Conservation (phyloP, 345 rosid genomes). For the Jatropha curcas region DNA sequence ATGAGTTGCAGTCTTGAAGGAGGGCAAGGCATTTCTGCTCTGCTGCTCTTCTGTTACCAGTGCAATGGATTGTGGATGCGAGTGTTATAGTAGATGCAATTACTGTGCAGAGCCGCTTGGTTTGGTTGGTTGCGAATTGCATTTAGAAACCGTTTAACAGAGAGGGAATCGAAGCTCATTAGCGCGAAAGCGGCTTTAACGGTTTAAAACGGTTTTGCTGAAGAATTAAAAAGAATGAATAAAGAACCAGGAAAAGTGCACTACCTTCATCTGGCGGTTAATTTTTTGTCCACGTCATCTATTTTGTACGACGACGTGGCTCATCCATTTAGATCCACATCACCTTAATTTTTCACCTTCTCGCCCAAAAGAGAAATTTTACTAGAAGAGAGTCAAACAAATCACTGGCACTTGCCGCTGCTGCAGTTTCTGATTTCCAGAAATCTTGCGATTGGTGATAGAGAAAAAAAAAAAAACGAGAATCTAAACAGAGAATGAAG, state of each 20-base stretch:
- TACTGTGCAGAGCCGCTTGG: constrained; percentile 11
- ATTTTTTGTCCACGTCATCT: too few species aligned
- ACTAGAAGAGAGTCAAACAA: too few species aligned
- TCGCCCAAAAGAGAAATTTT: too few species aligned
- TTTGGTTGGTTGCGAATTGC: constrained; percentile 24
- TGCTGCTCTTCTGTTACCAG: constrained; percentile 30
- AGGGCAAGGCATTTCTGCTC: constrained; percentile 48
- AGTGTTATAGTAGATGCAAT: constrained; percentile 1
- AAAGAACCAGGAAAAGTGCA: too few species aligned
- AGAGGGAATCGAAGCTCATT: background rate
- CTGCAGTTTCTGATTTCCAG: background rate
- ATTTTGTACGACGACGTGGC: too few species aligned
- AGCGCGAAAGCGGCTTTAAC: background rate
- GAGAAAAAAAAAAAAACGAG: background rate
- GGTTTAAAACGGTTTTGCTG: background rate
- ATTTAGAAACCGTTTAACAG: constrained; percentile 16
- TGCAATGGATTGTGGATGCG: background rate
- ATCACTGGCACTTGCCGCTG: background rate
- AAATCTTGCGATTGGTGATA: background rate
- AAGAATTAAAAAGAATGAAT: too few species aligned
- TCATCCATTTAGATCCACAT: too few species aligned
- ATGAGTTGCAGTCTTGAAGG: constrained; percentile 37
- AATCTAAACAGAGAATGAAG: constrained; percentile 26
- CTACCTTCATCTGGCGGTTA: too few species aligned
- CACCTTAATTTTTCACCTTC: too few species aligned